A percentile compares a stretch with the other conserved stretches of the same genome.
These are phyloP conservation scores for Colletotrichum sp. DNA, from an alignment of 2,329 filamentous ascomycete genomes.

Conservation along the genomic window DNA sequence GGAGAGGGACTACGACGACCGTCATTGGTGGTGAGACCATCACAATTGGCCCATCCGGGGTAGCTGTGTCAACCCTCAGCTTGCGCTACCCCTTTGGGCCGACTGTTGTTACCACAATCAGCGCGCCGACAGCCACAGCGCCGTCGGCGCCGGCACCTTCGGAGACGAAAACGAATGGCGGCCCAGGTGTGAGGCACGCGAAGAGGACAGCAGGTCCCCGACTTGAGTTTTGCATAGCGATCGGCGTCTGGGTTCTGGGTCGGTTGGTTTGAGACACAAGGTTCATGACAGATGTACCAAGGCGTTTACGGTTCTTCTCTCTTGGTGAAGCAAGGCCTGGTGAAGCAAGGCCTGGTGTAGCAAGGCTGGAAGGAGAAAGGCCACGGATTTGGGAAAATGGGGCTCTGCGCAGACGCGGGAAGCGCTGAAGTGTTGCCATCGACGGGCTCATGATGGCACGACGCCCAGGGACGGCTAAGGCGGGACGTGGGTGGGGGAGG, in stretches of 20 bases:
- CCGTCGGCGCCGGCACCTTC: conserved; percentile 18
- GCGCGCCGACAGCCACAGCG: conserved; percentile 30
- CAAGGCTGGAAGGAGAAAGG: not conserved
- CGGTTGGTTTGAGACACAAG: conserved; percentile 5
- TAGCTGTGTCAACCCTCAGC: conserved; percentile 51
- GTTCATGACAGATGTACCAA: not conserved
- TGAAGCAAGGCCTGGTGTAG: not conserved
- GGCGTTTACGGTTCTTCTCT: not conserved
- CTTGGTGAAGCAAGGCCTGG: not conserved
- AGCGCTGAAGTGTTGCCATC: not conserved
- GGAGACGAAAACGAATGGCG: conserved; percentile 3
- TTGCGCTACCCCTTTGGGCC: conserved; percentile 51
- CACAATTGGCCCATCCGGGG: conserved; percentile 55
- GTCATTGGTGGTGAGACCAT: conserved; percentile 56
- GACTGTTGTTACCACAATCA: conserved; percentile 46
- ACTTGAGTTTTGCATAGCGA: conserved; percentile 40
- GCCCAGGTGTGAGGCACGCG: not conserved
- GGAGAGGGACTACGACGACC: conserved; percentile 44
- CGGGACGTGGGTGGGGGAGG: not conserved
- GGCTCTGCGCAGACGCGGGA: conserved; percentile 4
- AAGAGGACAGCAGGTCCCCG: conserved; percentile 19
- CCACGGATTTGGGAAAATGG: not conserved
- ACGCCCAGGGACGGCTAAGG: conserved; percentile 8
- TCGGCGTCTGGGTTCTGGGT: conserved; percentile 41
- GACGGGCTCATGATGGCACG: conserved; percentile 5